Evolutionary conservation across 352 stramenopile genomes (phyloP).

Genomic region (Phytophthora cryptogea): DNA sequence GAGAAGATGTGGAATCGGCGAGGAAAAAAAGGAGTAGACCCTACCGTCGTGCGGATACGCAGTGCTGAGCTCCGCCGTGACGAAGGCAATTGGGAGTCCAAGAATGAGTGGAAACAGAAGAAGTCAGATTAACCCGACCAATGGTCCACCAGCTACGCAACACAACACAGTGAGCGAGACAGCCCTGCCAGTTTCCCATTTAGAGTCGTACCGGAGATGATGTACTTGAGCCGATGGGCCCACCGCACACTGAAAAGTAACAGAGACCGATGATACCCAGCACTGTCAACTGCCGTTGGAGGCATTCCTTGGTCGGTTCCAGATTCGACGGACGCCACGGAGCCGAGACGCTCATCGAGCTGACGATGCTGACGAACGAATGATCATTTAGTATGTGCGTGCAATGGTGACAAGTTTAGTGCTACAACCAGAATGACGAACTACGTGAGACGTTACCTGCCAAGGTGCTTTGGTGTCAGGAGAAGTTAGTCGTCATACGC

Average conservation of each 20-base stretch:
- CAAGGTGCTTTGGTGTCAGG: conserved; percentile 8
- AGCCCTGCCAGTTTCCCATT: background rate
- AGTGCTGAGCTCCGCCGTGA: conserved; percentile 92
- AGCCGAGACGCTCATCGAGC: conserved; percentile 14
- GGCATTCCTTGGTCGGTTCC: conserved; percentile 37
- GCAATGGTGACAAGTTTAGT: no score
- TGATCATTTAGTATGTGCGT: conserved; percentile 22
- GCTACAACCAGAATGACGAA: no score
- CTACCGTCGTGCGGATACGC: conserved; percentile 83
- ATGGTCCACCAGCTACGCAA: conserved; percentile 43
- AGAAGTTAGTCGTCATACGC: conserved; percentile 19
- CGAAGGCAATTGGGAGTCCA: conserved; percentile 89
- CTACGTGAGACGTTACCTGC: conserved; percentile 5
- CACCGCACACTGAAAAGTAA: conserved; percentile 49
- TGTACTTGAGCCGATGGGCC: conserved; percentile 44
- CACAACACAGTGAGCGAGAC: background rate
- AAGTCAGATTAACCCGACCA: conserved; percentile 86
- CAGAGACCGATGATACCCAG: conserved; percentile 45
- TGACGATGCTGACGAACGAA: conserved; percentile 38
- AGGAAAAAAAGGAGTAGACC: background rate
- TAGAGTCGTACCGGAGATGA: conserved; percentile 38
- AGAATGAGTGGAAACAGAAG: conserved; percentile 90
- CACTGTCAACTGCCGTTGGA: conserved; percentile 46
- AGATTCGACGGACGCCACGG: conserved; percentile 25
- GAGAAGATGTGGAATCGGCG: background rate